Conservation (phyloP, 257 asterid genomes). For the Galeopsis tetrahit region DNA sequence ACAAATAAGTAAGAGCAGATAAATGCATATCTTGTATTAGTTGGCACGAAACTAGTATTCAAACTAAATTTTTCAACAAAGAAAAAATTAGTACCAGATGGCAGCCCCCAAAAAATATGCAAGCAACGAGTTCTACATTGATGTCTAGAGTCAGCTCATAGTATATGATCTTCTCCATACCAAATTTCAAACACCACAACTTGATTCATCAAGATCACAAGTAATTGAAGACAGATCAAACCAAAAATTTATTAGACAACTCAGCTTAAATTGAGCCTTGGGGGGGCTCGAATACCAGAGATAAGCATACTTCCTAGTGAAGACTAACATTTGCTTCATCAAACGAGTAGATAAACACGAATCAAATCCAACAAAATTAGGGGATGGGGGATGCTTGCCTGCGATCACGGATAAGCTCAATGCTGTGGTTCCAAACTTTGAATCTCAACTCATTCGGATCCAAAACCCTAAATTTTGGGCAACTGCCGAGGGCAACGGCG, state of each 20-base stretch:
- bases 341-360: neutral
- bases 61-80: neutral
- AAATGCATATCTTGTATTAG: constrained; percentile 2
- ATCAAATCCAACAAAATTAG: constrained; percentile 1
- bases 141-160: constrained; percentile 11
- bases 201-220: constrained; percentile 1
- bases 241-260: neutral
- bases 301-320: constrained; percentile 13
- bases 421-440: constrained; percentile 77
- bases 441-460: constrained; percentile 71
- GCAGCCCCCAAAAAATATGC: neutral
- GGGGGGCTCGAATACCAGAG: constrained; percentile 39
- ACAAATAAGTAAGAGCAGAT: neutral
- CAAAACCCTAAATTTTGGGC: constrained; percentile 93
- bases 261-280: constrained; percentile 16
- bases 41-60: neutral
- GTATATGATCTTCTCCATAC: neutral
- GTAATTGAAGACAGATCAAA: constrained; percentile 9
- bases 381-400: constrained; percentile 49
- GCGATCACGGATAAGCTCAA: constrained; percentile 61
- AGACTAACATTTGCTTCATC: neutral
- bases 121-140: neutral
- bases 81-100: neutral
- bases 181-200: neutral
- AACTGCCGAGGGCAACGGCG: constrained; percentile 90